phyloP scores from a whole-genome alignment of 495 filamentous ascomycete species.

The Podospora tetraspora region DNA sequence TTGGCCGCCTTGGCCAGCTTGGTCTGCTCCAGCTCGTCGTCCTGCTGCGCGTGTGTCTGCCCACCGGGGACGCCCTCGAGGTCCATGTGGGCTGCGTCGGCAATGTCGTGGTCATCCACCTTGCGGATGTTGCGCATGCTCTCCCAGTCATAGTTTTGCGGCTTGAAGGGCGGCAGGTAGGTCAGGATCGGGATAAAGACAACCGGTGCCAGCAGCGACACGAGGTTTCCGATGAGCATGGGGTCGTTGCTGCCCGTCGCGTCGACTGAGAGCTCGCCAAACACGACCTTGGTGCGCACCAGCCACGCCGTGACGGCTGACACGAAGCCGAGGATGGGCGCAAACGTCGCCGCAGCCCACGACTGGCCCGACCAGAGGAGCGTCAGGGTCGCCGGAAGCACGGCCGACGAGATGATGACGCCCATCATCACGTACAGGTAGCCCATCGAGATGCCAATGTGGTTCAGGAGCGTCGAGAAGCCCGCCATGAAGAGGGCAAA shows the following conservation, averaged over 20 bases:
- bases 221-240: conserved; percentile 68
- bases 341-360: conserved; percentile 55
- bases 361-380: conserved; percentile 65
- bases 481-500: conserved; percentile 44
- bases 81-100: conserved; percentile 4
- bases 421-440: conserved; percentile 70
- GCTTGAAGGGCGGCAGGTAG: conserved; percentile 11
- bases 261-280: conserved; percentile 54
- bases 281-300: conserved; percentile 59
- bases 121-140: conserved; percentile 11
- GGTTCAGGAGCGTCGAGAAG: conserved; percentile 27
- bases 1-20: conserved; percentile 14
- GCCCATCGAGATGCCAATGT: conserved; percentile 55
- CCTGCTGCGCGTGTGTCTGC: neutral
- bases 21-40: neutral
- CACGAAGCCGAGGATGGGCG: conserved; percentile 58
- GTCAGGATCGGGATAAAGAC: conserved; percentile 44
- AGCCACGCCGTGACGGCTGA: conserved; percentile 66
- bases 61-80: conserved; percentile 6
- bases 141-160: conserved; percentile 12
- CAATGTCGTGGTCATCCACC: conserved; percentile 11
- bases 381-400: conserved; percentile 66
- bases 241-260: conserved; percentile 67
- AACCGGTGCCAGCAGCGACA: conserved; percentile 66
- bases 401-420: conserved; percentile 63